Evolutionary conservation across 768 basidiomycete species (phyloP), one percentile per base, ranked within the genome.

Genomic region (Neoboletus brunneissimus): DNA sequence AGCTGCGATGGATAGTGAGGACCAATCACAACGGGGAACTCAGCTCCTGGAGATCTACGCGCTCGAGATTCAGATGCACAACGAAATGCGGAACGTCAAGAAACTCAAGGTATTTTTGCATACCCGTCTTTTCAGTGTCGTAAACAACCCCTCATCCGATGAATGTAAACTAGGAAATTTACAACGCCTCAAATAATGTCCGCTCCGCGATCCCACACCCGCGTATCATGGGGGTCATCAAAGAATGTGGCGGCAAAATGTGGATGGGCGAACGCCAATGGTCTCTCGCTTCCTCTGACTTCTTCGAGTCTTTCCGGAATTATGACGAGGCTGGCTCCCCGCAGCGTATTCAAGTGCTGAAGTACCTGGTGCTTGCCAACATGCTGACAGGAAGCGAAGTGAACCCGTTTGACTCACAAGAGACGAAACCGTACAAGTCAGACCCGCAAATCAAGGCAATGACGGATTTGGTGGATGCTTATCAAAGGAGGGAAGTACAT

Each of bases 231-330:
- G 97, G 96, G 42, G 93, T 98, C 50, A 98, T 99, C 75, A 92
- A 95, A 68, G 97, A 99, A 73, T 98, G 96, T 63, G 97, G 97
- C 16, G 97, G 97, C 3, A 99, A 99, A 76, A 99, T 99, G 97
- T 98, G 97, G 95, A 98, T 99, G 97, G 94, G 92, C 56, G 97
- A 98, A 80, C 90, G 96, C 89, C 91, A 97, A 76, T 99, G 96
- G 95, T 89, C 91, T 54, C 85, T 92, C 55, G 97, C 97, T 0
- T 95, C 93, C 60, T 91, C 94, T 69, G 97, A 99, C 75, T 97
- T 99, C 72, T 98, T 98, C 73, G 96, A 98, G 64, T 97, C 95
- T 2, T 99, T 99, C 82, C 84, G 91, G 63, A 97, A 96, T 68
- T 99, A 98, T 69, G 97, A 99, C 64, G 97, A 99, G 71, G 94